Evolutionary conservation across 192 early-diverging fungal genomes (phyloP).

Genomic region (Fimicolochytrium jonesii): DNA sequence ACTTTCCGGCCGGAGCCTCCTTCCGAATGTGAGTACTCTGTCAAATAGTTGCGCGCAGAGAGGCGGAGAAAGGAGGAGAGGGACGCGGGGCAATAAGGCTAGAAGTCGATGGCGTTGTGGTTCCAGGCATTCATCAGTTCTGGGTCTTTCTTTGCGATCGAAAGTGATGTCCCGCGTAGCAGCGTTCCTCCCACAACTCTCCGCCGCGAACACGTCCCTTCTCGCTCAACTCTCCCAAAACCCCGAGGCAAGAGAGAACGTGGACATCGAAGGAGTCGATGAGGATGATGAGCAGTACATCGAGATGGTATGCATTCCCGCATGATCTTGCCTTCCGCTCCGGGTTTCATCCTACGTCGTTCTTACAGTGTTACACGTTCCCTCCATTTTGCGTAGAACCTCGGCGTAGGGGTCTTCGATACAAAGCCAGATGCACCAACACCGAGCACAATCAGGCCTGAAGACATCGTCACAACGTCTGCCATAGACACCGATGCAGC

Average conservation of each 20-base stretch:
- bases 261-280: conserved; percentile 55
- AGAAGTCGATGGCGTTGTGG: not conserved
- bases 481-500: not conserved
- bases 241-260: conserved; percentile 22
- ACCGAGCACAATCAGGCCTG: too few species aligned
- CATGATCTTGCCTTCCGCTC: not conserved
- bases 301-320: conserved; percentile 23
- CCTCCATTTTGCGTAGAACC: not conserved
- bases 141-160: not conserved
- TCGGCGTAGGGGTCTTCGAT: conserved; percentile 13
- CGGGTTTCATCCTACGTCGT: not conserved
- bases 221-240: conserved; percentile 1
- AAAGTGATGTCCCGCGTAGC: conserved; percentile 12
- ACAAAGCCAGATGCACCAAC: not conserved
- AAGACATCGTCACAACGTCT: too few species aligned
- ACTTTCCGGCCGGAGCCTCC: conserved; percentile 13
- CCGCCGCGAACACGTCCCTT: conserved; percentile 6
- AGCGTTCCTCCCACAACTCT: conserved; percentile 14
- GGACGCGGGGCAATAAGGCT: not conserved
- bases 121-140: not conserved
- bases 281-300: conserved; percentile 51
- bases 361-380: not conserved
- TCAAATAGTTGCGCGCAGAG: not conserved
- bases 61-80: not conserved
- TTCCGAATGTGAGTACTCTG: not conserved